Percentiles rank a stretch among this genome's conserved stretches.
Evolutionary conservation across 768 basidiomycete species (phyloP).

Genomic region (Chalciporus sphaerocephalus): DNA sequence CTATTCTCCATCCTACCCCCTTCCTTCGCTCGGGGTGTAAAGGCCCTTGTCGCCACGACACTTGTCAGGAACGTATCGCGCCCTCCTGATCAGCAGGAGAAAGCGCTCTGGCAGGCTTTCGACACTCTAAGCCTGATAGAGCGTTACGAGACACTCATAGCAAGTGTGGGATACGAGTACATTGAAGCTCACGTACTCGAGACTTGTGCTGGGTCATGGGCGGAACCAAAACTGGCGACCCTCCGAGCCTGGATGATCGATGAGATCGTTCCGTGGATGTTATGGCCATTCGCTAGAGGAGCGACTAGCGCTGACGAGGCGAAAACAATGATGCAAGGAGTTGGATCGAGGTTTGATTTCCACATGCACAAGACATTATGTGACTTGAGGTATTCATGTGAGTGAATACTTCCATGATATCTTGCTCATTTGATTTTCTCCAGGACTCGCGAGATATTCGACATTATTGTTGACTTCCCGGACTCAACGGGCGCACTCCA

Average conservation of each 20-base stretch:
- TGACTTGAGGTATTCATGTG: conserved; percentile 65
- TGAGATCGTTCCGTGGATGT: conserved; percentile 82
- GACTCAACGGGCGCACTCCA: conserved; percentile 80
- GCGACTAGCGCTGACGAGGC: conserved; percentile 64
- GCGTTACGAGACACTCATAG: conserved; percentile 78
- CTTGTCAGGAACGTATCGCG: conserved; percentile 32
- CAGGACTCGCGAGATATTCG: conserved; percentile 83
- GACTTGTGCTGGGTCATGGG: conserved; percentile 69
- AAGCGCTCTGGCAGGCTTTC: conserved; percentile 53
- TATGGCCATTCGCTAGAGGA: conserved; percentile 69
- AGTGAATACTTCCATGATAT: conserved; percentile 2
- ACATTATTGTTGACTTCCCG: conserved; percentile 93
- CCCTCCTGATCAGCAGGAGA: conserved; percentile 30
- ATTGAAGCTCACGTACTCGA: conserved; percentile 72
- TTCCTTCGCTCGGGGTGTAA: conserved; percentile 64
- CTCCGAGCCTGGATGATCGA: conserved; percentile 75
- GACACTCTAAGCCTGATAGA: conserved; percentile 73
- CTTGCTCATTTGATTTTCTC: not conserved
- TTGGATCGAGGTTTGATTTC: conserved; percentile 84
- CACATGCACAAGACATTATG: conserved; percentile 89
- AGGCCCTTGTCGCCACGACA: conserved; percentile 57
- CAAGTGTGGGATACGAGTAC: conserved; percentile 79
- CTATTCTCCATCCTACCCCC: conserved; percentile 70
- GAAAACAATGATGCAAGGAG: conserved; percentile 64
- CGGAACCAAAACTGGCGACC: conserved; percentile 53